Evolutionary conservation across 768 basidiomycete genomes (phyloP), one percentile per base, ranked within the genome.

Genomic region (Coprinellus micaceus): DNA sequence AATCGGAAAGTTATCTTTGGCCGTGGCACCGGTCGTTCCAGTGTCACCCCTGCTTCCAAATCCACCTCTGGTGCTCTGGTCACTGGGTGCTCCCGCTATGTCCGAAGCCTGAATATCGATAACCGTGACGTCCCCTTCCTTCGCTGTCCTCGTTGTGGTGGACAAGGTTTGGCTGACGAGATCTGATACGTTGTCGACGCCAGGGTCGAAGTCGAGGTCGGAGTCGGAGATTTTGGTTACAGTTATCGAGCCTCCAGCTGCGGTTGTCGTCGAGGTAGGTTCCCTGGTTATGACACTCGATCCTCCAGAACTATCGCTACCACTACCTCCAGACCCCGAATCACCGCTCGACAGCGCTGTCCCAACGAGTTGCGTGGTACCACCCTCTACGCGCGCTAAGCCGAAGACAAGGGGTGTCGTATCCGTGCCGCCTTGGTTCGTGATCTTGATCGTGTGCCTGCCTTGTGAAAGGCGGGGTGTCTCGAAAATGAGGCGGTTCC

Each of bases 401-500:
- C 22, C 29, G 12, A 47, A 5, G 13, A 55, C 54, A 4, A 55
- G 44, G 10, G 54, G 54, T 4, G 54, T 49, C 21, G 24, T 21
- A 25, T 39, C 39, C 10, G 7, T 22, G 26, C 45, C n/a, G 2
- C 45, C 44, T 5, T 19, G 21, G 40, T 57, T 51, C 10, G 39
- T 50, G 26, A 57, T 41, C 19, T 7, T 24, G 26, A 57, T 13
- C 3, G 39, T 49, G 26, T 57, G 56, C 3, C 26, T 36, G n/a
- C 56, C 56, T 9, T 50, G 48, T 17, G 56, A 33, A 15, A 57
- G 28, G 7, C 24, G 12, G 7, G 48, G 26, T 17, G 46, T 43
- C 26, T 57, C 37, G 28, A 57, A 57, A n/a, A 52, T 43, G 2
- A 7, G 37, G 39, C 49, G 39, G 40, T 57, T 57, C 21, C 52